Evolutionary conservation across 2,329 filamentous ascomycete species (phyloP).

Genomic region (Penicillium concentricum): DNA sequence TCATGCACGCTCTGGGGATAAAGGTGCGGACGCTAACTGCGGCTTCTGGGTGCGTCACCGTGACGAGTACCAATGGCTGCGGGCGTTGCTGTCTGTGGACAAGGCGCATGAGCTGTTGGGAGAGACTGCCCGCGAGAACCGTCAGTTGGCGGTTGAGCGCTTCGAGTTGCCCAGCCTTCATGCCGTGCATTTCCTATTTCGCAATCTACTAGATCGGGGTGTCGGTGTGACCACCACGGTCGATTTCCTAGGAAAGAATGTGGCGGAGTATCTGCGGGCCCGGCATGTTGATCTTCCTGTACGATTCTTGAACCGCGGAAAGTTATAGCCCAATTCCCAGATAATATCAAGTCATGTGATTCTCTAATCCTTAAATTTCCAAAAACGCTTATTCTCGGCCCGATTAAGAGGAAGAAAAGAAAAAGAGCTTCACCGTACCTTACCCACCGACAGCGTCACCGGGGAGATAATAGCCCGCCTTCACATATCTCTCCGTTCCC

Average conservation of each 20-base stretch:
- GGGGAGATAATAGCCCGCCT: constrained; percentile 19
- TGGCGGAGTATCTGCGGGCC: constrained; percentile 38
- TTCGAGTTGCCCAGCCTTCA: constrained; percentile 48
- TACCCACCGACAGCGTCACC: not conserved
- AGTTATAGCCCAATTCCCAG: constrained; percentile 14
- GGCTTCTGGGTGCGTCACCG: constrained; percentile 46
- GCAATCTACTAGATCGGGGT: constrained; percentile 40
- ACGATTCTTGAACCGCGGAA: constrained; percentile 32
- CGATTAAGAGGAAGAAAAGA: not conserved
- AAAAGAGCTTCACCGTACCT: too few species aligned
- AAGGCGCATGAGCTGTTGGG: constrained; percentile 21
- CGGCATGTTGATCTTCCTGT: constrained; percentile 38
- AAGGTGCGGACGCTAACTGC: constrained; percentile 47
- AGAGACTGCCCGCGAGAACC: constrained; percentile 4
- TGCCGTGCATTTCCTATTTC: constrained; percentile 41
- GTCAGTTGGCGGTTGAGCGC: constrained; percentile 38
- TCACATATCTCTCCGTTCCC: constrained; percentile 12
- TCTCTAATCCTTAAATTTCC: too few species aligned
- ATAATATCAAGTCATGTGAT: not conserved
- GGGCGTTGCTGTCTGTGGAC: constrained; percentile 21
- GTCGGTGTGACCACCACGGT: constrained; percentile 37
- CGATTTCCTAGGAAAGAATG: constrained; percentile 43
- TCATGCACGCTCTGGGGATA: constrained; percentile 44
- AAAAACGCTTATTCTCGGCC: not conserved
- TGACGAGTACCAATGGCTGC: constrained; percentile 48